Base-by-base conservation (phyloP, 805 yeast genomes). In the Saccharomycopsis amapae region DNA sequence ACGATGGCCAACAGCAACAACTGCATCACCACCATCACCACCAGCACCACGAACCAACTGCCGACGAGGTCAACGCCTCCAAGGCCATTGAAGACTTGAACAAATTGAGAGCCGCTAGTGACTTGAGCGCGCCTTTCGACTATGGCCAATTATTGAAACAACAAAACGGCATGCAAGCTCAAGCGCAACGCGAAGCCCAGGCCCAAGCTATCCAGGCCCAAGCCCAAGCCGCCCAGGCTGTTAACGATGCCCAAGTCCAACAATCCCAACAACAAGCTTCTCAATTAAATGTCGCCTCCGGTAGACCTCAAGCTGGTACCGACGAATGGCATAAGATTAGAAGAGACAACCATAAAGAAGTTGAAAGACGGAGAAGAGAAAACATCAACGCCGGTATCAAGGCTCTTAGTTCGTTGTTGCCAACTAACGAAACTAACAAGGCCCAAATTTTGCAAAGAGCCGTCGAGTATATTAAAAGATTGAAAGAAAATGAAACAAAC, bases 301-400 rank as follows among this genome's bases (percentile, higher is more conserved):
- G 24, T 22, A 26, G 38, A 10, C 39, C 48, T 13, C 22, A 34
- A 12, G 30, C 51, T 30, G 48, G 42, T 18, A 31, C 24, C 30
- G 86, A 81, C 38, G 94, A 84, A 61, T 85, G 93, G 90, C 87
- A 82, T 59, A 73, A 73, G 50, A 78, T 79, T 60, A 79, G 96
- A 57, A 81, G 84, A 58, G 85, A 85, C 56, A 89, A 87, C 64
- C 98, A 93, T 68, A 89, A 88, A 65, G 96, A 89, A 65, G 97
- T 89, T 19, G 97, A 89, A 66, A 75, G 95, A 60, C 78, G 96
- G 56, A 77, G 97, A 64, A 77, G 97, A 59, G 95, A 88, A 61
- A 76, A 80, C 39, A 89, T 89, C 60, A 89, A 87, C 64, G 68
- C 72, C 35, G 96, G 96, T n/a, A 87, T 89, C 58, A 79, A 78